phyloP scores from a whole-genome alignment of 768 basidiomycete species.

The Naganishia onofrii region DNA sequence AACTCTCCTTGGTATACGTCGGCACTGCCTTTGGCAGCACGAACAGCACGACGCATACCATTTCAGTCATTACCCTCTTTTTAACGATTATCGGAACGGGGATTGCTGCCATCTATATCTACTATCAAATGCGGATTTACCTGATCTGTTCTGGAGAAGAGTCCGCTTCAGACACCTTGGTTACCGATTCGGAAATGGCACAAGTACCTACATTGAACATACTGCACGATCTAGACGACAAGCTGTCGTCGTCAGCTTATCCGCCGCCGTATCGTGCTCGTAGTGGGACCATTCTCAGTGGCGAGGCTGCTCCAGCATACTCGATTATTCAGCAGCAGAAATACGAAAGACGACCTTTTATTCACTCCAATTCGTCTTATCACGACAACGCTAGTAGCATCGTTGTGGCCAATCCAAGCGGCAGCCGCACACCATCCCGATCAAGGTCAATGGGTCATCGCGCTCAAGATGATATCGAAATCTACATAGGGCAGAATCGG shows the following conservation, averaged over 20 bases:
- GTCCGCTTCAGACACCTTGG: slow-evolving; percentile 1
- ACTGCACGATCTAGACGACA: slow-evolving; percentile 1
- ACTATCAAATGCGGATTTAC: slow-evolving; percentile 49
- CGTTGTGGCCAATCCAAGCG: neutral
- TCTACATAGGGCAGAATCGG: slow-evolving; percentile 5
- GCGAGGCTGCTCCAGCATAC: slow-evolving; percentile 15
- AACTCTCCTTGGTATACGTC: slow-evolving; percentile 48
- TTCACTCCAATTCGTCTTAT: slow-evolving; percentile 26
- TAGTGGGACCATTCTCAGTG: neutral
- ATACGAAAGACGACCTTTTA: slow-evolving; percentile 5
- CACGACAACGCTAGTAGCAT: neutral
- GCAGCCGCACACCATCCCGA: slow-evolving; percentile 3
- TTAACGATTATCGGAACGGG: slow-evolving; percentile 44
- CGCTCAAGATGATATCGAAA: neutral
- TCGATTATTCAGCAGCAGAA: neutral
- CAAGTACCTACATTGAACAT: slow-evolving; percentile 5
- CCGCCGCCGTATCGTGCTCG: neutral
- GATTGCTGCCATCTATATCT: slow-evolving; percentile 48
- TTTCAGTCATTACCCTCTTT: slow-evolving; percentile 40
- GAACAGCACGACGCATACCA: slow-evolving; percentile 40
- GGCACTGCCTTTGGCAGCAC: slow-evolving; percentile 42
- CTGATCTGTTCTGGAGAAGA: slow-evolving; percentile 32
- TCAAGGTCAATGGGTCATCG: slow-evolving; percentile 17
- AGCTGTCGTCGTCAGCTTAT: neutral
- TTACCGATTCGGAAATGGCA: neutral